Percentiles rank a stretch among this genome's conserved stretches.
Evolutionary conservation across 2,329 filamentous ascomycete species (phyloP).

Genomic region (Trichoderma pleuroti): DNA sequence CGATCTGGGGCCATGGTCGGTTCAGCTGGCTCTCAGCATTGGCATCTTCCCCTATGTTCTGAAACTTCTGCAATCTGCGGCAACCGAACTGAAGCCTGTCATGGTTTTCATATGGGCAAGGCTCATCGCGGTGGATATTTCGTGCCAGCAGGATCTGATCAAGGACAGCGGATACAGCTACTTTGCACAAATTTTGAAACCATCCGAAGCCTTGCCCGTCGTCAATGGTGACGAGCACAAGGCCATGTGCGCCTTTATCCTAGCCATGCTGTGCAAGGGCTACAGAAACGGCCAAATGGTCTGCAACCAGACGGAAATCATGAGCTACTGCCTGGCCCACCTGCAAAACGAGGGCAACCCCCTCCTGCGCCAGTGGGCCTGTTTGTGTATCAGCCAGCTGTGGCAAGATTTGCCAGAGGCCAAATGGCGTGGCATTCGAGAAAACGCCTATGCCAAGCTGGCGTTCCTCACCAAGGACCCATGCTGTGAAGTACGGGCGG

Average conservation of each 20-base stretch:
- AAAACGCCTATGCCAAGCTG: conserved; percentile 77
- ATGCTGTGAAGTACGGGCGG: conserved; percentile 87
- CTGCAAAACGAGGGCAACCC: conserved; percentile 83
- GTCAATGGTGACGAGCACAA: conserved; percentile 90
- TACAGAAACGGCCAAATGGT: conserved; percentile 90
- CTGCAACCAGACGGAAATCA: conserved; percentile 85
- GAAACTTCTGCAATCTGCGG: conserved; percentile 91
- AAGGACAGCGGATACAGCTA: conserved; percentile 98
- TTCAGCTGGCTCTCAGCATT: conserved; percentile 95
- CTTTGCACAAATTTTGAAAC: conserved; percentile 89
- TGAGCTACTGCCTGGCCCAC: conserved; percentile 81
- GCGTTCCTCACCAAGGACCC: conserved; percentile 78
- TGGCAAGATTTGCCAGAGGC: conserved; percentile 90
- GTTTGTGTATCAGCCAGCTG: conserved; percentile 89
- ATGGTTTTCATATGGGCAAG: conserved; percentile 99
- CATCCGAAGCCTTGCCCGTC: conserved; percentile 76
- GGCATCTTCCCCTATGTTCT: conserved; percentile 99
- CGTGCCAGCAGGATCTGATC: conserved; percentile 87
- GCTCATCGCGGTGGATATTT: conserved; percentile 89
- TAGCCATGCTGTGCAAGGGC: conserved; percentile 94
- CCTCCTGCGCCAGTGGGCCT: conserved; percentile 89
- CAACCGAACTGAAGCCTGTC: conserved; percentile 89
- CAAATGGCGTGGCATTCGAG: conserved; percentile 92
- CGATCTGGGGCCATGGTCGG: conserved; percentile 94
- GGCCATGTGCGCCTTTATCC: conserved; percentile 97